A percentile compares a stretch with the other conserved stretches of the same genome.
Evolutionary conservation across 306 rosid genomes (phyloP).

Genomic region (Dalbergia cochinchinensis): DNA sequence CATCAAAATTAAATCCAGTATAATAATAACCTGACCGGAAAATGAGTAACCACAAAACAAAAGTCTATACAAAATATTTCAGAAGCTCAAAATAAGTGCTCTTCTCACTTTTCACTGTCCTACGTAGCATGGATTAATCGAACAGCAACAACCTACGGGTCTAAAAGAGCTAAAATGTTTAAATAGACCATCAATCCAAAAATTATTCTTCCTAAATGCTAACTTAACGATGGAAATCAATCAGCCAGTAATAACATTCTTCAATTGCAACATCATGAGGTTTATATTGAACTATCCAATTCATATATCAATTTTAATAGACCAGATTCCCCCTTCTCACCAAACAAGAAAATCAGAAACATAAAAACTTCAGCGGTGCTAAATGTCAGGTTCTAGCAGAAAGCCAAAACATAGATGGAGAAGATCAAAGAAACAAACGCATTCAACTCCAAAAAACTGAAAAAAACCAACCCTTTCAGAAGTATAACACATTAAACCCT

Average conservation of each 20-base stretch:
- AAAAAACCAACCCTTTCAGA: neutral
- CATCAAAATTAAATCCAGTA: neutral
- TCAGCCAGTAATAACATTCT: neutral
- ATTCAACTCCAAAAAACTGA: neutral
- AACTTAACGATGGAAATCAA: slow-evolving; percentile 6
- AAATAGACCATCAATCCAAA: neutral
- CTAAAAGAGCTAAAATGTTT: slow-evolving; percentile 8
- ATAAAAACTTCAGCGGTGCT: slow-evolving; percentile 2
- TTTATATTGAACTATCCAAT: slow-evolving; percentile 2
- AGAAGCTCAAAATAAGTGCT: neutral
- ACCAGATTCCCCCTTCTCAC: neutral
- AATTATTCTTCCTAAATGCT: neutral
- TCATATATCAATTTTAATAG: slow-evolving; percentile 14
- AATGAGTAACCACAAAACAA: neutral
- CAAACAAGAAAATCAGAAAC: slow-evolving; percentile 8
- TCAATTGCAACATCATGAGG: slow-evolving; percentile 5
- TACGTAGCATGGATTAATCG: slow-evolving; percentile 2
- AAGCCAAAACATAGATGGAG: slow-evolving; percentile 25
- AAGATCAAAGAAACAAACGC: slow-evolving; percentile 7
- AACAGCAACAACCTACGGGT: neutral
- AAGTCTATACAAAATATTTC: neutral
- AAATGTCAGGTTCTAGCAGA: slow-evolving; percentile 28
- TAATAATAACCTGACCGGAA: neutral
- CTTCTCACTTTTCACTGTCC: neutral
- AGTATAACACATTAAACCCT: neutral